A percentile compares a stretch with the other conserved stretches of the same genome.
Evolutionary conservation across 495 filamentous ascomycete species (phyloP).

Genomic region (Xylaria longipes): DNA sequence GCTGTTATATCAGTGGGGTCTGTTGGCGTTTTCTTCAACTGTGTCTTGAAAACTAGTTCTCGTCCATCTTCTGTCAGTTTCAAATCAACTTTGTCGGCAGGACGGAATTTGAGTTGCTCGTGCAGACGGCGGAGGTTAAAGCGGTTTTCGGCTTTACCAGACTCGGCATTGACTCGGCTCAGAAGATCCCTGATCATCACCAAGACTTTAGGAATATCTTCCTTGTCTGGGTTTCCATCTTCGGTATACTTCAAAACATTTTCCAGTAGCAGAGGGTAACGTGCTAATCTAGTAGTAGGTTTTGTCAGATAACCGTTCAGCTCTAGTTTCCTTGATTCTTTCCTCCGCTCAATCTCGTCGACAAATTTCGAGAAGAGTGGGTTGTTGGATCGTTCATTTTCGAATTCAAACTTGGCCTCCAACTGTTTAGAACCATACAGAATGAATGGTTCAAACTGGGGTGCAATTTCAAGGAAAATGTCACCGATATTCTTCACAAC

Average conservation of each 20-base stretch:
- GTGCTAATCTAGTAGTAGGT: slow-evolving; percentile 92
- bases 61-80: slow-evolving; percentile 94
- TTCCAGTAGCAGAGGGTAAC: slow-evolving; percentile 94
- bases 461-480: slow-evolving; percentile 91
- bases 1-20: slow-evolving; percentile 89
- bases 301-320: slow-evolving; percentile 98
- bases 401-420: slow-evolving; percentile 97
- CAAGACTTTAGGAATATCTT: slow-evolving; percentile 89
- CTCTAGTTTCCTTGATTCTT: slow-evolving; percentile 96
- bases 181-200: slow-evolving; percentile 85
- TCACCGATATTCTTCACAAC: slow-evolving; percentile 92
- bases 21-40: slow-evolving; percentile 87
- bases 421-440: slow-evolving; percentile 95
- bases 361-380: slow-evolving; percentile 88
- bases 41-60: slow-evolving; percentile 90
- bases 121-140: slow-evolving; percentile 95
- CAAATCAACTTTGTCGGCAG: slow-evolving; percentile 87
- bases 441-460: slow-evolving; percentile 94
- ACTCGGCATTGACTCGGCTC: slow-evolving; percentile 88
- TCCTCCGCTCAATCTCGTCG: slow-evolving; percentile 93
- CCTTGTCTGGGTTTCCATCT: slow-evolving; percentile 84
- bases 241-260: slow-evolving; percentile 87
- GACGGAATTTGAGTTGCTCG: slow-evolving; percentile 83
- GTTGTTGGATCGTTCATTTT: slow-evolving; percentile 91
- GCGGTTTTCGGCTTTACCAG: slow-evolving; percentile 96